Percentiles rank a stretch among this genome's conserved stretches.
These are phyloP conservation scores for Teunomyces tritomae DNA, from an alignment of 805 yeast species.

Conservation along the genomic window DNA sequence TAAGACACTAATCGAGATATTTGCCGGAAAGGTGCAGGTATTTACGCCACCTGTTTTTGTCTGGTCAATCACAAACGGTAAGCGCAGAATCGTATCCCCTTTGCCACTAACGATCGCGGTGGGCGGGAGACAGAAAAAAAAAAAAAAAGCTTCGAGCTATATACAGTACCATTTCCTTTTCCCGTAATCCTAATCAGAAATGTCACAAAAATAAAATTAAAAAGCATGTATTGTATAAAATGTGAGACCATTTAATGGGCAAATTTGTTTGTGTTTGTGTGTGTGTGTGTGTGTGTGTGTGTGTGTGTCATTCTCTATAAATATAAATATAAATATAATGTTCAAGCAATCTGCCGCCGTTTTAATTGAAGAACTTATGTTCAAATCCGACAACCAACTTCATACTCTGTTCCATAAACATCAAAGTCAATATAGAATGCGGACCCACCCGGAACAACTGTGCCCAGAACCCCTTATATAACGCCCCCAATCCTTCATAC, in stretches of 20 bases:
- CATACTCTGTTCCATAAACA: constrained; percentile 95
- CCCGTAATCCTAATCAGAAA: too few relatives aligned
- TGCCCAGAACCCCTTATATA: constrained; percentile 94
- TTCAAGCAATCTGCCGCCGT: not conserved
- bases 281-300: not conserved
- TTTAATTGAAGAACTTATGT: constrained; percentile 6
- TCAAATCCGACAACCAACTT: constrained; percentile 44
- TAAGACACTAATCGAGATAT: too few relatives aligned
- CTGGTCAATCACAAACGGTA: not conserved
- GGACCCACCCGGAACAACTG: constrained; percentile 92
- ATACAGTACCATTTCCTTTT: not conserved
- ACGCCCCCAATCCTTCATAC: constrained; percentile 81
- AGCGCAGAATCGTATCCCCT: constrained; percentile 1
- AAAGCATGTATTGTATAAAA: not conserved
- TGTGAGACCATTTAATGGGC: too few relatives aligned
- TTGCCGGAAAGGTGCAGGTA: not conserved
- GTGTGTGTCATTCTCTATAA: not conserved
- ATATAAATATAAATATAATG: not conserved
- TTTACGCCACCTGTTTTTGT: not conserved
- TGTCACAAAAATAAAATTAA: too few relatives aligned
- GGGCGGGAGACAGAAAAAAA: not conserved
- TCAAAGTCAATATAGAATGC: constrained; percentile 84
- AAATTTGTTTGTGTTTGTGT: not conserved
- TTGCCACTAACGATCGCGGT: not conserved
- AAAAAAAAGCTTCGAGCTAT: not conserved